phyloP scores from a whole-genome alignment of 2,329 filamentous ascomycete genomes.

The Nakataea oryzae region DNA sequence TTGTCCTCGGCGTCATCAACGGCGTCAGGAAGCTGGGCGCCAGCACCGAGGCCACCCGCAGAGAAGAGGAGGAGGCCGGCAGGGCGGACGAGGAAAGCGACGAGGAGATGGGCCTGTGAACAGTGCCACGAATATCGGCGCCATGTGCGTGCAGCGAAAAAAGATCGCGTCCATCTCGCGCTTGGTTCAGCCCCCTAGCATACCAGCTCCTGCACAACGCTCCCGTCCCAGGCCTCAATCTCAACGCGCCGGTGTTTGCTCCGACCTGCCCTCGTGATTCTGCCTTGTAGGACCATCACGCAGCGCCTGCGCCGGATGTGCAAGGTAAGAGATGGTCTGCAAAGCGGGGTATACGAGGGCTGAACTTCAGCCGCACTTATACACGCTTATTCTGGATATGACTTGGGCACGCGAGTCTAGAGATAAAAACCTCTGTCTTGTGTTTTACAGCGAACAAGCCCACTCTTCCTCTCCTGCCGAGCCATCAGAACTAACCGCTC shows the following conservation, averaged over 20 bases:
- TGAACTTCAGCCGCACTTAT: not conserved
- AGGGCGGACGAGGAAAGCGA: slow-evolving; percentile 49
- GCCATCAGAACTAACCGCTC: not conserved
- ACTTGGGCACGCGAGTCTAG: not conserved
- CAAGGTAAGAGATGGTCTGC: not conserved
- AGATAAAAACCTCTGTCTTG: too few species aligned
- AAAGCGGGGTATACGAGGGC: not conserved
- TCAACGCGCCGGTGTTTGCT: not conserved
- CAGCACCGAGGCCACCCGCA: slow-evolving; percentile 64
- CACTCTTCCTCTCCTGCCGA: not conserved
- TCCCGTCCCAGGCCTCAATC: not conserved
- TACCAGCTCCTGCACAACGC: not conserved
- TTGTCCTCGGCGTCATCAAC: slow-evolving; percentile 79
- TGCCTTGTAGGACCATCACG: not conserved
- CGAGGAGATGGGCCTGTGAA: slow-evolving; percentile 33
- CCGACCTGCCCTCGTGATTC: not conserved
- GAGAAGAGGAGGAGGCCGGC: slow-evolving; percentile 59
- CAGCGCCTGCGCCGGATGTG: not conserved
- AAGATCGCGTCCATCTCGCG: too few species aligned
- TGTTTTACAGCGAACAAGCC: too few species aligned
- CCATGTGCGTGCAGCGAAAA: not conserved
- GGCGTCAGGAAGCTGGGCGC: slow-evolving; percentile 75
- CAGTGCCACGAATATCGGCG: too few species aligned
- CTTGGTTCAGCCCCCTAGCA: not conserved
- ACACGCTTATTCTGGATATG: not conserved